Conservation (phyloP, 179 eudicot genomes). For the Vitellaria paradoxa region DNA sequence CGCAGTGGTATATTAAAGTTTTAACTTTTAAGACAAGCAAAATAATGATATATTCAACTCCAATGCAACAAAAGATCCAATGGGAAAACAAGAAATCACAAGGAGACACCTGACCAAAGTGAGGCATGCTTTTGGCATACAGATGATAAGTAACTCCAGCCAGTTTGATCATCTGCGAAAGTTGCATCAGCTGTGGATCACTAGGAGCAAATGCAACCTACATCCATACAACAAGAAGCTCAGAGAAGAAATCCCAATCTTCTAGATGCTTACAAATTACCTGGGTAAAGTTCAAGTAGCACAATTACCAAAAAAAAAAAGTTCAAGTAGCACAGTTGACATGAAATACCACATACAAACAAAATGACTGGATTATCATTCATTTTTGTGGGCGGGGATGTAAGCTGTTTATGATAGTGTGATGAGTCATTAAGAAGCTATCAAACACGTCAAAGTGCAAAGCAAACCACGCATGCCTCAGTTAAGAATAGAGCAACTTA, state of each 20-base stretch:
- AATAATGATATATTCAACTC: background rate
- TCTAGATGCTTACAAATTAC: conserved; percentile 4
- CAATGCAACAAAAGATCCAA: background rate
- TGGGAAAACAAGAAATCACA: conserved; percentile 3
- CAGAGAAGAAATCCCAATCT: conserved; percentile 8
- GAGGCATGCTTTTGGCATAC: conserved; percentile 38
- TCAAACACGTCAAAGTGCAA: too few relatives aligned
- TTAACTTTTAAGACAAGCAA: background rate
- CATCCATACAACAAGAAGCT: conserved; percentile 9
- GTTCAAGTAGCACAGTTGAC: background rate
- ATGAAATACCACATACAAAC: background rate
- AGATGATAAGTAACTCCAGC: conserved; percentile 47
- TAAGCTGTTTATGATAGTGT: too few relatives aligned
- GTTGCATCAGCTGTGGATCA: conserved; percentile 27
- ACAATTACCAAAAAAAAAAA: too few relatives aligned
- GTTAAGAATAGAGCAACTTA: too few relatives aligned
- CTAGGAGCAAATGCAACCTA: conserved; percentile 40
- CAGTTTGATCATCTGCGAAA: conserved; percentile 35
- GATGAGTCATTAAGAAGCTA: too few relatives aligned
- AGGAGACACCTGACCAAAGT: conserved; percentile 47
- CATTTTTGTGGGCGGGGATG: background rate
- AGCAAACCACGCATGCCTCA: too few relatives aligned
- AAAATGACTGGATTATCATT: background rate
- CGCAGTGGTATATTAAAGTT: background rate
- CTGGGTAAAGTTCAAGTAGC: too few relatives aligned